Base-by-base conservation (phyloP, 2,329 filamentous ascomycete species). In the Aspergillus sp. region DNA sequence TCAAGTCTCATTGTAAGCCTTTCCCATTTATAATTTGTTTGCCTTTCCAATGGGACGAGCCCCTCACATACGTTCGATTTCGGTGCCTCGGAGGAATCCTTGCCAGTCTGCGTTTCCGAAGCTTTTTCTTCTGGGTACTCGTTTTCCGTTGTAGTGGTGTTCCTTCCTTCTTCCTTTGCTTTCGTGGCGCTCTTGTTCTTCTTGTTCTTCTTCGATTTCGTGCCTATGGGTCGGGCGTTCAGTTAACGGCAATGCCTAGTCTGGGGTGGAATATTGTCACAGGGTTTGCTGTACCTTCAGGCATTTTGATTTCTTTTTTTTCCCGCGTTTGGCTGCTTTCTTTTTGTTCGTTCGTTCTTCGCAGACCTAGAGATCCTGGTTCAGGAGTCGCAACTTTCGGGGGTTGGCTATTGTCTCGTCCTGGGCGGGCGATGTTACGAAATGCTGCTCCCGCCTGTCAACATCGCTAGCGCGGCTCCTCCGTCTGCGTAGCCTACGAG, bases 171-270 rank as follows among this genome's bases (percentile, higher is more conserved):
- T 19, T 56, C 53, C 48, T 71, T 68, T 19, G 58, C 57, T 58
- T 74, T 78, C 47, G 62, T 65, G 48, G 64, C 64, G 52, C 67
- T 68, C 66, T 78, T 78, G 65, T 77, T 80, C 69, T 76, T 78
- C 62, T 75, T 79, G 64, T 72, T 77, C 61, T 73, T 78, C 68
- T 77, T 80, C 59, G 75, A 75, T 59, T 72, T 80, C 44, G 68
- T 58, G 56, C 66, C 69, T 72, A 52, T 50, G 57, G 19, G 19
- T 19, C 52, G 44, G 48, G 48, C 48, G 50, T 48, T 44, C 48
- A 5, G 54, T 63, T 50, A 65, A 55, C 42, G 34, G 41, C 48
- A 51, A 45, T 36, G 44, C 46, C 41, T 19, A 48, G 43, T 29
- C 9, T 9, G 33, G 33, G 32, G 32, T 19, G 19, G 12, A n/a